Evolutionary conservation across 2,329 filamentous ascomycete species (phyloP), one percentile per base, ranked within the genome.

Genomic region (Sporothrix variecibatus): DNA sequence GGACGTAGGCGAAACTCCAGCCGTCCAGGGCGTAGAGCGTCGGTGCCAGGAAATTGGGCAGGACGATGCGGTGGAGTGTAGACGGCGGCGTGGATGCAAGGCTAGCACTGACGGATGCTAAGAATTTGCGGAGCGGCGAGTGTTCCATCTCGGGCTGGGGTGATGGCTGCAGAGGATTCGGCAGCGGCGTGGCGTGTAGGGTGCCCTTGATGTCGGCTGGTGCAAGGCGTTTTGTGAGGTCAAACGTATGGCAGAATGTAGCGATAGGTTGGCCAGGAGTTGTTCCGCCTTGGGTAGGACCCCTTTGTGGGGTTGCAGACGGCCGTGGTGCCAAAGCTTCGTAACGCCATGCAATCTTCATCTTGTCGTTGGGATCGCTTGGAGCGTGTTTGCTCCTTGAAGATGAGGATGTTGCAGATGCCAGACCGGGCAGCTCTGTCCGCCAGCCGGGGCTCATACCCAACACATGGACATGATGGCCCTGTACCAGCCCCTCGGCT

Each of bases 261-360:
- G 75, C 58, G 2, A n/a, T 28, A 1, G 73, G 60, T 2, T 71
- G 56, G 15, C 49, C 28, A 26, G 73, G 34, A 49, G 43, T 6
- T 1, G 51, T 9, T 2, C 64, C 23, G 28, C 20, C 23, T 12
- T 2, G 15, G n/a, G 67, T 20, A 17, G 65, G 31, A 3, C 74
- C 40, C 26, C 60, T 53, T 17, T 49, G 31, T 1, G 60, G 23
- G 3, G 68, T 31, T 7, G 72, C n/a, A 7, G 68, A 46, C 5
- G 62, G 46, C 46, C 67, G 73, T 2, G 72, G 34, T 6, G 76
- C 92, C 72, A 98, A 83, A 46, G 90, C 89, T 82, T 98, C 95
- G 83, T 99, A 99, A 81, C 96, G 89, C 96, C 96, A 99, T 3
- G 96, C 96, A 85, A 99, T 99, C 85, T 97, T 98, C 96, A 99